phyloP scores from a whole-genome alignment of 441 rosid species.

The Oxalis stricta region DNA sequence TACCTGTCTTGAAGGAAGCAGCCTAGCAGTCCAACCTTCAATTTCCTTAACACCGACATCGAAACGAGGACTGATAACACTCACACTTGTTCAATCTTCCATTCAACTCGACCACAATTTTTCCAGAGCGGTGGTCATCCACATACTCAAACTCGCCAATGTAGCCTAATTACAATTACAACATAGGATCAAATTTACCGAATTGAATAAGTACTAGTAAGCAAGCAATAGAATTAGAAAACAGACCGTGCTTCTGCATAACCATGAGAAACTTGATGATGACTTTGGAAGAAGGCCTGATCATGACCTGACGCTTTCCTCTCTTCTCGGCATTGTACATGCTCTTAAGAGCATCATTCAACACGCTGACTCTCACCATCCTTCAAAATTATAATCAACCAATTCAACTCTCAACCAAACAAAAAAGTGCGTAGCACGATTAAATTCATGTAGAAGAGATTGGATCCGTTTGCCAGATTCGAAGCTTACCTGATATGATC shows the following conservation, averaged over 20 bases:
- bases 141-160: constrained; percentile 60
- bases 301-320: constrained; percentile 60
- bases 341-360: constrained; percentile 61
- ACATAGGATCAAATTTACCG: neutral
- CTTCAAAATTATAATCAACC: constrained; percentile 7
- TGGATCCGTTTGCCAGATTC: too few species aligned
- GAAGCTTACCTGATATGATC: too few species aligned
- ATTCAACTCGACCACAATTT: constrained; percentile 50
- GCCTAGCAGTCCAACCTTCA: constrained; percentile 54
- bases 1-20: constrained; percentile 58
- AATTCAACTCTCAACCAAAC: neutral
- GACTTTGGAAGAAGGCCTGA: constrained; percentile 52
- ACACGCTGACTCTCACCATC: constrained; percentile 50
- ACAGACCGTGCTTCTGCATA: constrained; percentile 55
- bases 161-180: too few species aligned
- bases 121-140: constrained; percentile 53
- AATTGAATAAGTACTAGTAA: too few species aligned
- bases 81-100: constrained; percentile 54
- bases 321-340: constrained; percentile 56
- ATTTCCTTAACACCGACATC: constrained; percentile 58
- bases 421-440: too few species aligned
- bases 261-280: constrained; percentile 51
- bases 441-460: too few species aligned
- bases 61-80: constrained; percentile 51
- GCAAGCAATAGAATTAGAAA: too few species aligned